Evolutionary conservation across 1,139 yeast species (phyloP), one percentile per base, ranked within the genome.

Genomic region (Arxiozyma heterogenica): DNA sequence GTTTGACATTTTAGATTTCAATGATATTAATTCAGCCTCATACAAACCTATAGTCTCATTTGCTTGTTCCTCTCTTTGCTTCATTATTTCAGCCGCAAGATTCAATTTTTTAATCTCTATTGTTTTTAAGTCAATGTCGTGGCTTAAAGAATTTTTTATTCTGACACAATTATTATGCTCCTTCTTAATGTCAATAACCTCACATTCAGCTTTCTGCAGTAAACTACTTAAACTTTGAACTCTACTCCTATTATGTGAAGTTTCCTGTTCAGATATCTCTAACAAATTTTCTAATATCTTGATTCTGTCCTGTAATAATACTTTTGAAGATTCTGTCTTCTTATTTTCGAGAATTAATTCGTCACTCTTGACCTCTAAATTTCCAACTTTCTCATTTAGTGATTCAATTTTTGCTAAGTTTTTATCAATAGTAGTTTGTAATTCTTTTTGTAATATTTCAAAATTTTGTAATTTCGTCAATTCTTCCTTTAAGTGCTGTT

Each of bases 271-370:
- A 7, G 21, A 27, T 34, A n/a, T 17, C 15, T 34, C 38, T 12
- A 34, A 17, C n/a, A 30, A 34, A 21, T 34, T 1, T 21, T 46
- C 42, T 3, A 46, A 12, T 23, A 38, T 46, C 21, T 34, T 25
- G 4, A 46, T 46, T 46, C 49, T 46, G 7, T 46, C 21, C 21
- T 38, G 21, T 3, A 2, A 38, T 34, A 46, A 38, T 6, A 27
- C 20, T 15, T 46, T 34, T 12, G 49, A 34, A 9, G 25, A 46
- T 17, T 17, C 22, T 2, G 44, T 20, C 9, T 43, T n/a, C 34
- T 39, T 30, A 25, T 76, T 78, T 52, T 79, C 68, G 25, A 46
- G 39, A 5, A 46, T 15, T 20, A 34, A 34, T 46, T 46, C 49
- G 34, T 46, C 22, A 34, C 34, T 46, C 12, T 9, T 21, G 7